Evolutionary conservation across 1,139 yeast species (phyloP), one percentile per base, ranked within the genome.

Genomic region (Yamadazyma kanchanaburiensis): DNA sequence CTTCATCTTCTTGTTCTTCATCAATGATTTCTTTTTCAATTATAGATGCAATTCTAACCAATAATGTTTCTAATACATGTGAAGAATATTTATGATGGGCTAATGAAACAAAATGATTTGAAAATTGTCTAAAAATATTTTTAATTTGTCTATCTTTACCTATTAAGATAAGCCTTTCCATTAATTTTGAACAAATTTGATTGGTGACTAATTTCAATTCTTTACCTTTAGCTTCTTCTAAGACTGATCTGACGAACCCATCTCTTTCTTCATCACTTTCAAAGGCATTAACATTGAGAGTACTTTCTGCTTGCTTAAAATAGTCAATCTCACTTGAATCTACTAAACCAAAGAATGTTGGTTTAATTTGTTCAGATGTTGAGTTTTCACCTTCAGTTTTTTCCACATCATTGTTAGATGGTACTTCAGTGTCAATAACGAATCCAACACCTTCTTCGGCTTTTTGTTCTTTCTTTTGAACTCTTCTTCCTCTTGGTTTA

Each of bases 131-230:
- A 53, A 84, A 84, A 1, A 89, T 56, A 22, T 63, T 55, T 52
- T 80, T 75, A 38, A 87, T 58, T 53, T 88, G 95, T 12, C 58
- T 62, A 38, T 78, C 81, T 22, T 71, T 67, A 11, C 89, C 82
- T 21, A 69, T 64, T 27, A 85, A 58, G n/a, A 89, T 74, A 39
- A 91, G 62, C 51, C 97, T 70, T 59, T 91, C 99, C 68, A 91
- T 72, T 37, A 91, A 70, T 53, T 91, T 91, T 12, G 97, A 89
- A 51, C 96, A 88, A 34, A 89, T 86, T 50, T 89, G 97, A 51
- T 91, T 89, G 4, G 96, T 89, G 7, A 86, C 96, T 29, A 91
- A 69, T 55, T 91, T 91, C 45, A 94, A 65, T 57, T 91, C 98
- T 46, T 89, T 88, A 5, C 96, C 96, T 34, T 72, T 70, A 18